These are phyloP conservation scores for Aspergillus saccharolyticus DNA, from an alignment of 495 filamentous ascomycete genomes.

Conservation along the genomic window DNA sequence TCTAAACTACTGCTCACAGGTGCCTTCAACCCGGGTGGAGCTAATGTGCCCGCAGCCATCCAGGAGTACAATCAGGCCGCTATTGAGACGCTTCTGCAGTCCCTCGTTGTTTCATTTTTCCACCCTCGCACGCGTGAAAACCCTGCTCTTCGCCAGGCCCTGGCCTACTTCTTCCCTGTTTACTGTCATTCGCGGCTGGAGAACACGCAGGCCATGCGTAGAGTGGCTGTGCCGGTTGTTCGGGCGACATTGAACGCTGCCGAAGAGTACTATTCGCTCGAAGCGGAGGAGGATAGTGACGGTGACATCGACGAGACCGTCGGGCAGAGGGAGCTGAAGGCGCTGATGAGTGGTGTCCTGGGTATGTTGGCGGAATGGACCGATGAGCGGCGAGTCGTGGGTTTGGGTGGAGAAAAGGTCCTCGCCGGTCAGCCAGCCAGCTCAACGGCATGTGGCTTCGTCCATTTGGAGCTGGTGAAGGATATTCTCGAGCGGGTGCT, in stretches of 20 bases:
- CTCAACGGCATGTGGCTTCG: conserved; percentile 50
- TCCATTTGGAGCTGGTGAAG: conserved; percentile 34
- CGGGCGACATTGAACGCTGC: conserved; percentile 52
- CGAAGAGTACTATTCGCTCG: conserved; percentile 46
- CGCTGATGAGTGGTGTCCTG: conserved; percentile 65
- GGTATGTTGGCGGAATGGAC: conserved; percentile 93
- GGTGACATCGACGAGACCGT: conserved; percentile 59
- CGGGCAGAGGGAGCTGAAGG: conserved; percentile 77
- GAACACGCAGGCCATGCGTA: conserved; percentile 75
- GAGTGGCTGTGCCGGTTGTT: conserved; percentile 62
- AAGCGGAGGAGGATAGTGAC: conserved; percentile 50
- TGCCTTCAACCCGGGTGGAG: conserved; percentile 39
- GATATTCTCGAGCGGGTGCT: conserved; percentile 34
- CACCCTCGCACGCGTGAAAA: conserved; percentile 80
- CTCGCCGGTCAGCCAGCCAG: conserved; percentile 51
- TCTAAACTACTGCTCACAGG: conserved; percentile 79
- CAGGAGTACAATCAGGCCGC: conserved; percentile 42
- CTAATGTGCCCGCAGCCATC: conserved; percentile 40
- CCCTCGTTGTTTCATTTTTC: conserved; percentile 81
- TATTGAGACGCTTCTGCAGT: conserved; percentile 68
- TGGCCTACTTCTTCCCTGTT: conserved; percentile 94
- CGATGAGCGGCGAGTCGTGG: conserved; percentile 81
- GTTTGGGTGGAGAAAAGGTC: conserved; percentile 53
- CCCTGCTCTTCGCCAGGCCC: conserved; percentile 78
- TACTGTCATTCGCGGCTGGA: conserved; percentile 79